Evolutionary conservation across 78 protist genomes (phyloP).

Genomic region (Emiliania huxleyi): DNA sequence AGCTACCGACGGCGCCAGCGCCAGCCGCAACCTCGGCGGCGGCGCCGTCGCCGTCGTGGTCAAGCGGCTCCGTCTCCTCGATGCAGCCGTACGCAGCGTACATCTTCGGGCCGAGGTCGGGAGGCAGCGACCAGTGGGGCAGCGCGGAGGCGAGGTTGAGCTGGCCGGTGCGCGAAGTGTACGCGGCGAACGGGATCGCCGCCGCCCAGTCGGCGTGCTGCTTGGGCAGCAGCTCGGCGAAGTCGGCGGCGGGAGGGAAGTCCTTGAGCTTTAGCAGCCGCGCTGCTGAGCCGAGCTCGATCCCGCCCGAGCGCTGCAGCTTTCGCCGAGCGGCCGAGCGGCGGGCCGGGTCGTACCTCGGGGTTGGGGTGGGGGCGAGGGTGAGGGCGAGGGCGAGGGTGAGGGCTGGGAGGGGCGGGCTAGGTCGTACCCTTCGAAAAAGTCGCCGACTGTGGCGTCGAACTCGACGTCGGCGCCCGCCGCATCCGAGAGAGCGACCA

Average conservation of each 20-base stretch:
- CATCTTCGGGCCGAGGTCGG: constrained; percentile 19
- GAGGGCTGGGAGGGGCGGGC: too few species aligned
- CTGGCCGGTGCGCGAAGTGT: neutral
- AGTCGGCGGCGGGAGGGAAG: neutral
- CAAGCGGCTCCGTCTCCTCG: neutral
- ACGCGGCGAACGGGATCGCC: neutral
- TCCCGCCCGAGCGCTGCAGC: too few species aligned
- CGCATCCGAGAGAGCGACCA: neutral
- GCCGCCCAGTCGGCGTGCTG: neutral
- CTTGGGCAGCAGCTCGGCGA: neutral
- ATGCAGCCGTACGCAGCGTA: neutral
- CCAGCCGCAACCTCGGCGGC: neutral
- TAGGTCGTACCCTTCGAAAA: neutral
- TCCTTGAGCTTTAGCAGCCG: neutral
- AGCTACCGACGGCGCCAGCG: neutral
- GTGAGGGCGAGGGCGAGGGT: too few species aligned
- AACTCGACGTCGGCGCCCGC: neutral
- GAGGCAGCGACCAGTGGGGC: neutral
- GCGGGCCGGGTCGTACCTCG: too few species aligned
- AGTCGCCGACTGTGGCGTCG: neutral
- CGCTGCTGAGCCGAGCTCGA: too few species aligned
- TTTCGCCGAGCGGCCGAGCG: too few species aligned
- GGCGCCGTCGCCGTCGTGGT: neutral
- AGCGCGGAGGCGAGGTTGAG: neutral
- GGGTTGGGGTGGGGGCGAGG: too few species aligned